Evolutionary conservation across 768 basidiomycete species (phyloP).

Genomic region (Xerocomellus chrysenteron): DNA sequence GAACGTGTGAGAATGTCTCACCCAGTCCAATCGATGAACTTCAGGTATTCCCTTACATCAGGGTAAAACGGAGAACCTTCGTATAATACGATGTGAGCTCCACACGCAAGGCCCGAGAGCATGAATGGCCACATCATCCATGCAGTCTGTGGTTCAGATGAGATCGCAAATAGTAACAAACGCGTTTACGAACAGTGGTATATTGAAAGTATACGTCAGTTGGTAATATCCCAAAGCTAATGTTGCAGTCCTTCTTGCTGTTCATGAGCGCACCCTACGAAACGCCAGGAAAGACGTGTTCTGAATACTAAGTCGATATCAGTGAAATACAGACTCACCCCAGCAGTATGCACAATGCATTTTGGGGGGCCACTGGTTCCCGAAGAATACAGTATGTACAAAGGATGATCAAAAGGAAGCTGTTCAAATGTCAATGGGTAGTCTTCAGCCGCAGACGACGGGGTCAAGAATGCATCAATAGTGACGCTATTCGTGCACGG

Average conservation of each 20-base stretch:
- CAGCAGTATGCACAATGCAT: slow-evolving; percentile 77
- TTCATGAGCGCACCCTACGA: slow-evolving; percentile 72
- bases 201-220: slow-evolving; percentile 71
- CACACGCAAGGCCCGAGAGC: slow-evolving; percentile 53
- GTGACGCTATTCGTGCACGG: slow-evolving; percentile 20
- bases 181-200: slow-evolving; percentile 52
- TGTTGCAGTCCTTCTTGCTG: slow-evolving; percentile 57
- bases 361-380: slow-evolving; percentile 87
- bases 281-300: background rate
- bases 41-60: slow-evolving; percentile 49
- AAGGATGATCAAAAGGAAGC: slow-evolving; percentile 73
- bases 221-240: slow-evolving; percentile 41
- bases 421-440: slow-evolving; percentile 63
- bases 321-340: slow-evolving; percentile 43
- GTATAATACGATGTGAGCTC: slow-evolving; percentile 55
- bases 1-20: slow-evolving; percentile 23
- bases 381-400: slow-evolving; percentile 83
- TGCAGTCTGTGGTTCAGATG: slow-evolving; percentile 47
- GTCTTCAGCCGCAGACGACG: slow-evolving; percentile 38
- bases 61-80: slow-evolving; percentile 74
- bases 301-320: background rate
- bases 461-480: slow-evolving; percentile 51
- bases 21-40: slow-evolving; percentile 58
- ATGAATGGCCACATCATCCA: slow-evolving; percentile 87
- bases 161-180: background rate